Percentiles rank a stretch among this genome's conserved stretches.
Conservation (phyloP, 306 rosid genomes). For the Corylus americana region DNA sequence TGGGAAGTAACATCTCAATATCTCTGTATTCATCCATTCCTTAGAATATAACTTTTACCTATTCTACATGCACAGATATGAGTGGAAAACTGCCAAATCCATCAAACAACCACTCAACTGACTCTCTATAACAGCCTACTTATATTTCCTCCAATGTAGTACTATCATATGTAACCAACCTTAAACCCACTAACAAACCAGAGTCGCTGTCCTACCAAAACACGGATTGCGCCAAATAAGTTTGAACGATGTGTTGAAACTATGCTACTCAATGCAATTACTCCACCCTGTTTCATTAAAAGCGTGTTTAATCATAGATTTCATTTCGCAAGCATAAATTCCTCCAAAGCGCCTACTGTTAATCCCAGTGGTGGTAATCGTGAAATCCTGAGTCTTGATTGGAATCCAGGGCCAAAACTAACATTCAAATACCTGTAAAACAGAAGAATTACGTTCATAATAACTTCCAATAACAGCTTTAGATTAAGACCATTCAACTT, state of each 20-base stretch:
- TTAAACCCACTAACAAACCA: slow-evolving; percentile 7
- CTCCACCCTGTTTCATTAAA: slow-evolving; percentile 27
- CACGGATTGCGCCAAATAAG: slow-evolving; percentile 16
- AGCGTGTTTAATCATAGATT: slow-evolving; percentile 11
- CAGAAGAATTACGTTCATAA: background rate
- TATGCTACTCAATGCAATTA: slow-evolving; percentile 26
- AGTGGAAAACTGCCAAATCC: slow-evolving; percentile 21
- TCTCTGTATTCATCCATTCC: slow-evolving; percentile 81
- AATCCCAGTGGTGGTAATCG: slow-evolving; percentile 10
- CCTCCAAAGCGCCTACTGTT: slow-evolving; percentile 17
- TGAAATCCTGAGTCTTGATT: slow-evolving; percentile 3
- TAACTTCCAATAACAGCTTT: background rate
- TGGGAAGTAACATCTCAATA: slow-evolving; percentile 57
- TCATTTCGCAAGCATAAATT: slow-evolving; percentile 18
- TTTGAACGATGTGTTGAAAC: slow-evolving; percentile 4
- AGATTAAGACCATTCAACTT: background rate
- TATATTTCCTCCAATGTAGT: background rate
- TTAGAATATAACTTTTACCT: slow-evolving; percentile 15
- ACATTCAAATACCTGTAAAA: slow-evolving; percentile 38
- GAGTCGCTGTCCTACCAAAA: background rate
- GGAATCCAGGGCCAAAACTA: background rate
- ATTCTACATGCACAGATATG: slow-evolving; percentile 10
- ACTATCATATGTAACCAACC: background rate
- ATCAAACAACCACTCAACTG: slow-evolving; percentile 20
- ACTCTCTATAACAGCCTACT: slow-evolving; percentile 8